Evolutionary conservation across 2,329 filamentous ascomycete species (phyloP), one percentile per base, ranked within the genome.

Genomic region (Orbilia javanica): DNA sequence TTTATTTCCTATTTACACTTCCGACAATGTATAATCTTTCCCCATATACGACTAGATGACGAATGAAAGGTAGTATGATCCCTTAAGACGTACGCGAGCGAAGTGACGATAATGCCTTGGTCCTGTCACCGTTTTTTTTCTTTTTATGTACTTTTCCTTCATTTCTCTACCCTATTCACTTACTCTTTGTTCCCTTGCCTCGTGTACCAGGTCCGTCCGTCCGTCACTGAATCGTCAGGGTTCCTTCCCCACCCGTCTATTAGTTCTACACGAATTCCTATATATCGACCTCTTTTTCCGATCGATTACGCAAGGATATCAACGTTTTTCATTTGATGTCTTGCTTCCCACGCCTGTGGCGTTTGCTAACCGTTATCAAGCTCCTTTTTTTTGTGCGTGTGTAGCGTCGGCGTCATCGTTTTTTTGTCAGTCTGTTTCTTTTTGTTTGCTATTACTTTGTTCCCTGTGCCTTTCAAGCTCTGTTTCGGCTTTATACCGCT

Each of bases 1-100:
- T 48, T 20, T 46, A 4, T 65, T 46, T 57, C 25, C 11, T 66
- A 36, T 68, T 13, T 42, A 55, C 62, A n/a, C 50, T 44, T 27
- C 29, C 72, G n/a, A 18, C 46, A 60, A 69, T 77, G 65, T 77
- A 77, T 62, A 65, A 70, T 70, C 48, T 50, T 39, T 27, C 39
- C 25, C 15, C 29, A 60, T 73, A 66, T 60, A 73, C 50, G 60
- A 66, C 48, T 60, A 66, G 62, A 66, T 73, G 69, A 60, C 57
- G 46, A 72, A 46, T 46, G 68, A 57, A 70, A 65, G 46, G 60
- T 25, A 36, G 60, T 65, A 65, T 53, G 60, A 65, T 73, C 52
- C 57, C 48, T 57, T 25, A 53, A 60, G 27, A 48, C 65, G 44
- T 64, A 42, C 55, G 10, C 25, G 34, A 36, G 29, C 52, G 29